Conservation (phyloP, 2,329 filamentous ascomycete genomes). For the Aspergillus viridinutans region DNA sequence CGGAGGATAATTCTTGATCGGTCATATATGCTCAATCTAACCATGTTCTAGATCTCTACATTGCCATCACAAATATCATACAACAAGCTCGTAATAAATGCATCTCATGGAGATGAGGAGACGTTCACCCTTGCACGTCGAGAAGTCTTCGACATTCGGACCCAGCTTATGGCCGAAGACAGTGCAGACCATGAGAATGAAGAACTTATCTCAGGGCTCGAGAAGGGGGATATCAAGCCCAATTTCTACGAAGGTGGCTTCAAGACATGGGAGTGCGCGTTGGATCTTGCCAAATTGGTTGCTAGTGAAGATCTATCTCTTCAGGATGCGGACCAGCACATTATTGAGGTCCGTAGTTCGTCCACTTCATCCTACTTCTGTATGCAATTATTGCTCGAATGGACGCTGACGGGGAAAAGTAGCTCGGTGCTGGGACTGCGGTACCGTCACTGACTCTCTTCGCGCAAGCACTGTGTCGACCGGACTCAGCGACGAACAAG, state of each 20-base stretch:
- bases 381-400: neutral
- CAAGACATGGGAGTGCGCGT: constrained; percentile 65
- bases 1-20: neutral
- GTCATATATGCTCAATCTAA: constrained; percentile 6
- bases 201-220: constrained; percentile 45
- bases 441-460: constrained; percentile 55
- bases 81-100: constrained; percentile 47
- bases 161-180: constrained; percentile 60
- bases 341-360: constrained; percentile 31
- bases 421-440: constrained; percentile 62
- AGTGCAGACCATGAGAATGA: constrained; percentile 41
- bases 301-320: constrained; percentile 14
- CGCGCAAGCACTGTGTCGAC: constrained; percentile 44
- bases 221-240: constrained; percentile 54
- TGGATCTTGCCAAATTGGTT: constrained; percentile 51
- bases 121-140: constrained; percentile 48
- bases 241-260: constrained; percentile 65
- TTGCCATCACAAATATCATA: constrained; percentile 60
- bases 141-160: constrained; percentile 60
- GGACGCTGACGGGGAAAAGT: neutral
- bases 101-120: constrained; percentile 4
- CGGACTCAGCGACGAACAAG: constrained; percentile 14
- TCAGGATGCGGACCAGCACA: constrained; percentile 33
- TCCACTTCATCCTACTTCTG: neutral
- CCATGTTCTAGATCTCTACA: constrained; percentile 43